Evolutionary conservation across 192 early-diverging fungal genomes (phyloP).

Genomic region (Gamsiella multidivaricata): DNA sequence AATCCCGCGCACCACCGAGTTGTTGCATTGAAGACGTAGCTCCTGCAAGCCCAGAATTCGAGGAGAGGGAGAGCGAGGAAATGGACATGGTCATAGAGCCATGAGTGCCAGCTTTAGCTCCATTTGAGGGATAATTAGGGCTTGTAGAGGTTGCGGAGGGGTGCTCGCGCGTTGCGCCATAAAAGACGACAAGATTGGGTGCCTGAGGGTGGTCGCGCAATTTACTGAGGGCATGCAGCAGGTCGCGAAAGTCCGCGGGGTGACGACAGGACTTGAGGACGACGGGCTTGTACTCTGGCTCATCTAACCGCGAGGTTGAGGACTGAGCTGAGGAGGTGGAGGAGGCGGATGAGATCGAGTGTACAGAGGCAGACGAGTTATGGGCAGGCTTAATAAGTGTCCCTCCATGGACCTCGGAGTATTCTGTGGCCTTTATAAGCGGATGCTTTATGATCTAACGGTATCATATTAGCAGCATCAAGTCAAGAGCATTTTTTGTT

Average conservation of each 20-base stretch:
- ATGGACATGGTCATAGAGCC: constrained; percentile 20
- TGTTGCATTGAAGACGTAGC: constrained; percentile 3
- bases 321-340: constrained; percentile 12
- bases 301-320: constrained; percentile 10
- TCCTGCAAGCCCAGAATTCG: constrained; percentile 12
- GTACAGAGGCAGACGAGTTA: constrained; percentile 27
- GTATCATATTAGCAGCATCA: background rate
- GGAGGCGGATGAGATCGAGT: constrained; percentile 26
- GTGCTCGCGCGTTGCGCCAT: constrained; percentile 47
- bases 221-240: constrained; percentile 39
- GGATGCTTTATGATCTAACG: constrained; percentile 55
- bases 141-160: constrained; percentile 19
- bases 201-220: constrained; percentile 34
- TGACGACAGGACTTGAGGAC: constrained; percentile 46
- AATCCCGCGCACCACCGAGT: constrained; percentile 18
- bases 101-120: constrained; percentile 25
- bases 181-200: constrained; percentile 43
- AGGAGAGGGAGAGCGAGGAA: constrained; percentile 38
- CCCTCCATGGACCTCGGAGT: constrained; percentile 50
- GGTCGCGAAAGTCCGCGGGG: constrained; percentile 50
- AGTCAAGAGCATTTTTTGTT: too few species aligned
- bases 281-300: constrained; percentile 41
- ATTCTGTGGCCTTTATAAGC: constrained; percentile 53
- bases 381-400: constrained; percentile 29
- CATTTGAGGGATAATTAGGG: constrained; percentile 4